phyloP scores from a whole-genome alignment of 192 early-diverging fungal genomes.

The Obelidium mucronatum region DNA sequence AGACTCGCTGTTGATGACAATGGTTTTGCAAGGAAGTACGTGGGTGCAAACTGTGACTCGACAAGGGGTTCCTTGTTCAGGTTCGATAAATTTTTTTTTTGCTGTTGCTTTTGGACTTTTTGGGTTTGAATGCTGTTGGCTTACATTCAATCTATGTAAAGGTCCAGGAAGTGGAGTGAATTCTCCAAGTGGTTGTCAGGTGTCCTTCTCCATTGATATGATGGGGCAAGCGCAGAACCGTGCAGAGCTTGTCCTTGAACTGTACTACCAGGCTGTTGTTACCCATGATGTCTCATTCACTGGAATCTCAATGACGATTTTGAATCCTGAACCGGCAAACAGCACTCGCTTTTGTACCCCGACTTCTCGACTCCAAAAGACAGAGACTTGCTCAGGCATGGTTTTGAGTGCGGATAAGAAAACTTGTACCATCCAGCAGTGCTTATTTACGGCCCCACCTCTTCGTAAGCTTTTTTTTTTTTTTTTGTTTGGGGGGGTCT shows the following conservation, averaged over 20 bases:
- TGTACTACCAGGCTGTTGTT: constrained; percentile 30
- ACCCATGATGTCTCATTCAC: neutral
- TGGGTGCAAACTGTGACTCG: constrained; percentile 25
- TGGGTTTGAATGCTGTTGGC: neutral
- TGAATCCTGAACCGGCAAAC: neutral
- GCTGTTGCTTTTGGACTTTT: neutral
- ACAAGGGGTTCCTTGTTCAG: constrained; percentile 19
- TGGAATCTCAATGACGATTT: constrained; percentile 7
- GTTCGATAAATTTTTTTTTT: neutral
- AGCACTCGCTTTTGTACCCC: constrained; percentile 16
- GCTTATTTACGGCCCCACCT: constrained; percentile 9
- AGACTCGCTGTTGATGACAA: constrained; percentile 9
- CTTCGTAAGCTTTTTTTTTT: neutral
- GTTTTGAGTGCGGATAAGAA: constrained; percentile 21
- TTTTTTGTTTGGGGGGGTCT: too few relatives aligned
- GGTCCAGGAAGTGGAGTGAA: constrained; percentile 3
- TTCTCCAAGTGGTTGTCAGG: constrained; percentile 6
- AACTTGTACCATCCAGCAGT: constrained; percentile 31
- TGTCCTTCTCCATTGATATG: constrained; percentile 31
- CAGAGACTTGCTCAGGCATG: constrained; percentile 29
- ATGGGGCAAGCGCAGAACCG: constrained; percentile 16
- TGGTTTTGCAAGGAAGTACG: constrained; percentile 14
- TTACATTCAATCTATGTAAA: neutral
- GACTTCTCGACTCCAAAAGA: constrained; percentile 16
- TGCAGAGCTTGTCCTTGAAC: constrained; percentile 22